phyloP scores from a whole-genome alignment of 2,329 filamentous ascomycete species.

The Calonectria hongkongensis region DNA sequence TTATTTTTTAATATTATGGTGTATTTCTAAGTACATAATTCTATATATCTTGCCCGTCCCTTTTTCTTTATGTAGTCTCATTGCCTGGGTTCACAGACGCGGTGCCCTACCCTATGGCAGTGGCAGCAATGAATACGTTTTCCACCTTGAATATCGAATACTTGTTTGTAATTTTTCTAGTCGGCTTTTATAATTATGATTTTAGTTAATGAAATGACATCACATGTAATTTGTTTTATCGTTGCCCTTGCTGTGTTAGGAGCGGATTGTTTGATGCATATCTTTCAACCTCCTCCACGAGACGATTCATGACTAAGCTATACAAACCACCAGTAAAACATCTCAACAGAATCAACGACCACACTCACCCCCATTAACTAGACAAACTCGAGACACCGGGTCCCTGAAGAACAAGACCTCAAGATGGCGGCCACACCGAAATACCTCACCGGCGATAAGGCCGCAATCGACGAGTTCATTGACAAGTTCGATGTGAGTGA shows the following conservation, averaged over 20 bases:
- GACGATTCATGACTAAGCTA: slow-evolving; percentile 19
- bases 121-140: neutral
- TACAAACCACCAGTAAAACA: neutral
- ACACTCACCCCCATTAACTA: neutral
- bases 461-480: slow-evolving; percentile 87
- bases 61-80: too few relatives aligned
- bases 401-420: neutral
- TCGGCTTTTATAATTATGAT: too few relatives aligned
- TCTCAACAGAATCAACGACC: neutral
- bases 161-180: too few relatives aligned
- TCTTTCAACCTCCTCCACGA: neutral
- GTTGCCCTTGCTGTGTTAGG: neutral
- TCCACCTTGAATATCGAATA: neutral
- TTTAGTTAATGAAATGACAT: neutral
- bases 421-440: slow-evolving; percentile 64
- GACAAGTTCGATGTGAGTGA: slow-evolving; percentile 91
- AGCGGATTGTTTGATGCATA: too few relatives aligned
- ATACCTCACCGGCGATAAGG: slow-evolving; percentile 86
- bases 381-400: neutral
- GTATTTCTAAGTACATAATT: too few relatives aligned
- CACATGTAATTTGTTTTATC: neutral
- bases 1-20: too few relatives aligned
- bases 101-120: neutral
- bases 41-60: too few relatives aligned
- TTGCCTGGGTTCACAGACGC: too few relatives aligned